These are phyloP conservation scores for Trypanosoma conorhini DNA, from an alignment of 208 protist species.

Conservation along the genomic window DNA sequence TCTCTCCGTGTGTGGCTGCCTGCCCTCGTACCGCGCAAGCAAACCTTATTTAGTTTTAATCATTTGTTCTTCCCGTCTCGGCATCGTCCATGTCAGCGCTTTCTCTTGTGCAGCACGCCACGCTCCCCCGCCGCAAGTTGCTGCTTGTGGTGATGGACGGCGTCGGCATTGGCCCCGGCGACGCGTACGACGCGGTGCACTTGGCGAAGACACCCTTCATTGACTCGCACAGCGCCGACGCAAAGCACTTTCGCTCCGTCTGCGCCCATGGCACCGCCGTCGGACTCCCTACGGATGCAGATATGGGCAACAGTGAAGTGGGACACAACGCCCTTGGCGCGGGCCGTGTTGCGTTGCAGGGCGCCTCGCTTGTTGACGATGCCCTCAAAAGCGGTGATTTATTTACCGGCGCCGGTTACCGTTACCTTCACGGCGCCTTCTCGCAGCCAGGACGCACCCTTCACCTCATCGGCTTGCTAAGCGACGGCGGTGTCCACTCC, in stretches of 20 bases:
- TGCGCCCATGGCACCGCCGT: conserved; percentile 94
- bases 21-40: not conserved
- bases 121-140: conserved; percentile 78
- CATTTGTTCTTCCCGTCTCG: conserved; percentile 15
- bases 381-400: conserved; percentile 83
- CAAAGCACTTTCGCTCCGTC: conserved; percentile 84
- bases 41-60: conserved; percentile 1
- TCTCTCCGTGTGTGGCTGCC: too few relatives aligned
- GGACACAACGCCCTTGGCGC: conserved; percentile 96
- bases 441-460: conserved; percentile 73
- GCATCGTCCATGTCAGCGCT: conserved; percentile 42
- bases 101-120: conserved; percentile 48
- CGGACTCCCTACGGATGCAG: conserved; percentile 92
- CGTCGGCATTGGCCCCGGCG: conserved; percentile 83
- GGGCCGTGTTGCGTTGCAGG: conserved; percentile 92
- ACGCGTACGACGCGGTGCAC: conserved; percentile 93
- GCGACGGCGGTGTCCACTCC: conserved; percentile 95
- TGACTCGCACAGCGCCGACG: conserved; percentile 51
- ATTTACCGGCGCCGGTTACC: conserved; percentile 88
- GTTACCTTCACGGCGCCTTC: conserved; percentile 86
- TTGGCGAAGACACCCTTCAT: conserved; percentile 90
- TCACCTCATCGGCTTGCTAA: conserved; percentile 94
- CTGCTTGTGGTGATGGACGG: conserved; percentile 91
- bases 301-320: conserved; percentile 97
- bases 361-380: conserved; percentile 94